Evolutionary conservation across 2,329 filamentous ascomycete species (phyloP), one percentile per base, ranked within the genome.

Genomic region (Aureobasidium lini): DNA sequence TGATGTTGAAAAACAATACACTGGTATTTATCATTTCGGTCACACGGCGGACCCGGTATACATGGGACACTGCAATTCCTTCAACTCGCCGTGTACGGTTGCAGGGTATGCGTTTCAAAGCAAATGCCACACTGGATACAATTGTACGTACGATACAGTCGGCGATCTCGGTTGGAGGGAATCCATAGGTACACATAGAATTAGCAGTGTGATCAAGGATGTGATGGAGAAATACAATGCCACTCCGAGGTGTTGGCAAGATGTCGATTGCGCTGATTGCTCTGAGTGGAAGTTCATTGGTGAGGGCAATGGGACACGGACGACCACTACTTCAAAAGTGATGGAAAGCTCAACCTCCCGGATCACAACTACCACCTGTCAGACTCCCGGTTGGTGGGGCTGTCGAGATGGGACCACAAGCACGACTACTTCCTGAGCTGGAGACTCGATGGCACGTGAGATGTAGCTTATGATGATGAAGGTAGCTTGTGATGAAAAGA

Each of bases 21-120:
- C 90, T 0, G 91, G 89, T 6, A 80, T 87, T 0, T 94, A 84
- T 68, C 92, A 96, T 72, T 92, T 96, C 70, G 92, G 92, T 6
- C 90, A 96, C 68, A 96, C 90, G 0, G 92, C 92, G 0, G 92
- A 96, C 71, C 92, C 92, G 0, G 85, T 96, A 23, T 96, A 87
- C 68, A 90, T 95, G 75, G 92, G 92, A 32, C 88, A 86, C 1
- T 96, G 92, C 73, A 95, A 95, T 67, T 89, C 89, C 37, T 89
- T 89, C 6, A 90, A 89, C 4, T 90, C 91, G 6, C 84, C 86
- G 3, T 96, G 92, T 71, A 93, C 91, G 0, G 85, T 94, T 68
- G 92, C 86, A 2, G 92, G 92, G 0, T 96, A 96, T 70, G 90
- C 92, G 1, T 81, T 96, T 79, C 90, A 96, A 71, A 88, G 90